Conservation (phyloP, 2,329 filamentous ascomycete genomes). For the Curvularia sp. region DNA sequence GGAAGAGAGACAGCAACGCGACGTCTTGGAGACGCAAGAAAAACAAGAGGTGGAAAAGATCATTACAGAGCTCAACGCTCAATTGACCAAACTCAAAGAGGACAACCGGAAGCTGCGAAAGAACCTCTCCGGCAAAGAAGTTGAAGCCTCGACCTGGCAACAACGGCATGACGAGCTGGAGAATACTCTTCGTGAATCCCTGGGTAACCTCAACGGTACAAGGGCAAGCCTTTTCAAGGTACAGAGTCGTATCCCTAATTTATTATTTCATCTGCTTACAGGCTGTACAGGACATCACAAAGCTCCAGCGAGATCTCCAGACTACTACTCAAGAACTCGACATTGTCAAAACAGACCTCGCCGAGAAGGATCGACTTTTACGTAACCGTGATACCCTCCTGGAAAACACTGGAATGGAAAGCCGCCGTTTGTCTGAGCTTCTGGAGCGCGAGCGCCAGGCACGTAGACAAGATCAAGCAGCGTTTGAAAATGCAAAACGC, state of each 20-base stretch:
- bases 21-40: slow-evolving; percentile 84
- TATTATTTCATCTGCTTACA: slow-evolving; percentile 27
- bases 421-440: slow-evolving; percentile 81
- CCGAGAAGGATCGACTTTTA: slow-evolving; percentile 90
- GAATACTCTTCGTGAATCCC: slow-evolving; percentile 81
- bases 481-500: slow-evolving; percentile 87
- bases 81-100: slow-evolving; percentile 82
- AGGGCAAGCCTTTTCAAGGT: slow-evolving; percentile 84
- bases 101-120: slow-evolving; percentile 84
- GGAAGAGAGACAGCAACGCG: slow-evolving; percentile 83
- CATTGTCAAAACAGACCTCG: slow-evolving; percentile 74
- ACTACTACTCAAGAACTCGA: slow-evolving; percentile 84
- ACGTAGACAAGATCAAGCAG: slow-evolving; percentile 84
- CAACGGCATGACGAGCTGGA: slow-evolving; percentile 89
- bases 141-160: slow-evolving; percentile 90
- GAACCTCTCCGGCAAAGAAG: slow-evolving; percentile 80
- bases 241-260: slow-evolving; percentile 14
- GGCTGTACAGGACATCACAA: slow-evolving; percentile 72
- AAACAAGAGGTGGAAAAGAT: slow-evolving; percentile 95
- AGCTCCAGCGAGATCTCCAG: slow-evolving; percentile 87
- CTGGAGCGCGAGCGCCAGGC: slow-evolving; percentile 88
- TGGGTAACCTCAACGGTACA: slow-evolving; percentile 88
- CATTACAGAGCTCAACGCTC: slow-evolving; percentile 89
- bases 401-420: slow-evolving; percentile 87
- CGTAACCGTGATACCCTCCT: slow-evolving; percentile 88